phyloP scores from a whole-genome alignment of 305 asterid species.

The Fraxinus albicans region DNA sequence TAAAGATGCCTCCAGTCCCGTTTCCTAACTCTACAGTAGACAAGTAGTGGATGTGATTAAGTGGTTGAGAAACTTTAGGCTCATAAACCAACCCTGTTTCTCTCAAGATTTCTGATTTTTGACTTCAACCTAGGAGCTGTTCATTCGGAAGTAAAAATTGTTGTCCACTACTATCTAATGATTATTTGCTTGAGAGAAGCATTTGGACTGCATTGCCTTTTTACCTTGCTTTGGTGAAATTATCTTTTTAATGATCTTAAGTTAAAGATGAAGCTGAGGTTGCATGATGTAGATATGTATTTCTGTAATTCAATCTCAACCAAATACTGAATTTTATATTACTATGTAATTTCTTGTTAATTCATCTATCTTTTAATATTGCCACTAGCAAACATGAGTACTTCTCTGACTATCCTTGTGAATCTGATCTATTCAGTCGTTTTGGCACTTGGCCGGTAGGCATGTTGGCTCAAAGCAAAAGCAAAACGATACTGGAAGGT shows the following conservation, averaged over 20 bases:
- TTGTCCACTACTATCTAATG: background rate
- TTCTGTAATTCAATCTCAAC: background rate
- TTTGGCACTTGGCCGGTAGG: slow-evolving; percentile 99
- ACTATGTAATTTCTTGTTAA: background rate
- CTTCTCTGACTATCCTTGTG: slow-evolving; percentile 12
- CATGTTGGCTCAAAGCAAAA: slow-evolving; percentile 86
- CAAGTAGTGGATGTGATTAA: slow-evolving; percentile 5
- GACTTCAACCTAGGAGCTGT: background rate
- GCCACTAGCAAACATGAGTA: background rate
- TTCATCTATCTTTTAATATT: background rate
- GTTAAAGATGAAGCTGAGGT: slow-evolving; percentile 14
- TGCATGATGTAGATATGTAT: background rate
- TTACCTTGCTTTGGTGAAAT: slow-evolving; percentile 16
- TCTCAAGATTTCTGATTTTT: background rate
- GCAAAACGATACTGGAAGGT: slow-evolving; percentile 82
- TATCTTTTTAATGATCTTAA: slow-evolving; percentile 1
- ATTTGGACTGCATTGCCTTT: background rate
- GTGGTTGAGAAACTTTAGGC: background rate
- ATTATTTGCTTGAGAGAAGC: background rate
- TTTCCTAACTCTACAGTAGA: background rate
- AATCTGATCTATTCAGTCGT: slow-evolving; percentile 52
- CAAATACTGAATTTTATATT: background rate
- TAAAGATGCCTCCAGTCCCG: background rate
- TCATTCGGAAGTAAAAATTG: background rate
- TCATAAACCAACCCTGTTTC: background rate